Evolutionary conservation across 164 flowering plant species (phyloP).

Genomic region (Tinospora cordifolia): DNA sequence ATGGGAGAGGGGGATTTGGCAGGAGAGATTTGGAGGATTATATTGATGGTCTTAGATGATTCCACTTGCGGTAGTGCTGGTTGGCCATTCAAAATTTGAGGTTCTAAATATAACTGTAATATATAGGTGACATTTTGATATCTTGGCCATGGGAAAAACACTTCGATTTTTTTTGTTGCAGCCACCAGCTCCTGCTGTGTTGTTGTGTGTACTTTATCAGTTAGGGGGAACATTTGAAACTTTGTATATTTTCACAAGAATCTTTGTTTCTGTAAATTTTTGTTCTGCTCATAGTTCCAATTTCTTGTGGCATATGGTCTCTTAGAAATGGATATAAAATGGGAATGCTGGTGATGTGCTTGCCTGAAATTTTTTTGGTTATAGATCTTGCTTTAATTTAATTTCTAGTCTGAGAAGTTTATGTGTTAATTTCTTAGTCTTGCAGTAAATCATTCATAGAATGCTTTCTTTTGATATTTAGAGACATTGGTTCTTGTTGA

Average conservation of each 20-base stretch:
- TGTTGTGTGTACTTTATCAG: slow-evolving; percentile 39
- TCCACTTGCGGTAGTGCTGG: background rate
- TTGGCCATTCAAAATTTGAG: slow-evolving; percentile 5
- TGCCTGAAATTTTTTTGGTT: background rate
- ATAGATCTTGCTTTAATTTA: background rate
- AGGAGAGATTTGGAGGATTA: slow-evolving; percentile 65
- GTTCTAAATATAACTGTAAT: slow-evolving; percentile 24
- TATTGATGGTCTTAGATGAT: slow-evolving; percentile 57
- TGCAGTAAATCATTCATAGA: background rate
- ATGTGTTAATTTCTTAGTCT: background rate
- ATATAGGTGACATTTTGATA: slow-evolving; percentile 31
- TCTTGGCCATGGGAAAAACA: slow-evolving; percentile 19
- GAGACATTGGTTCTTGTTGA: background rate
- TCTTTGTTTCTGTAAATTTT: slow-evolving; percentile 15
- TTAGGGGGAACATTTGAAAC: slow-evolving; percentile 8
- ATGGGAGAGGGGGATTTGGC: slow-evolving; percentile 65
- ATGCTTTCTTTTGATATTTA: background rate
- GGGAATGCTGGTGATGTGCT: slow-evolving; percentile 2
- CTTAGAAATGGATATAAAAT: slow-evolving; percentile 6
- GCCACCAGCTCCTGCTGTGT: slow-evolving; percentile 12
- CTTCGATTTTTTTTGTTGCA: slow-evolving; percentile 22
- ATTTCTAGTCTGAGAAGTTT: background rate
- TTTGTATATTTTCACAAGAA: slow-evolving; percentile 18
- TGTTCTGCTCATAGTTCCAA: slow-evolving; percentile 9
- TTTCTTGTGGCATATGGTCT: slow-evolving; percentile 8